These are phyloP conservation scores for Moricandia arvensis DNA, from an alignment of 345 rosid genomes.

Conservation along the genomic window DNA sequence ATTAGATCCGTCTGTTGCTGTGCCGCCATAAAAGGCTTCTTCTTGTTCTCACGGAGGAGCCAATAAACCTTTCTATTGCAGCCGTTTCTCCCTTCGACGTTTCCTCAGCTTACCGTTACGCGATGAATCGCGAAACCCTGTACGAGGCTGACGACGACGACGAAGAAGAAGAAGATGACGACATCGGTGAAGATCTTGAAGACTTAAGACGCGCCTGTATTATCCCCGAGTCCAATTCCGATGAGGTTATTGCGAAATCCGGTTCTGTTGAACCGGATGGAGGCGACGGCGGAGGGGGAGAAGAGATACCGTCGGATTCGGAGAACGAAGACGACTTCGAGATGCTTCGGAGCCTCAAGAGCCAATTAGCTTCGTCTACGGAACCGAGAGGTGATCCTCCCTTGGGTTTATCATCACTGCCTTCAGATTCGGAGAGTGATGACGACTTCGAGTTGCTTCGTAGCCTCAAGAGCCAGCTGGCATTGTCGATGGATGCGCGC, in stretches of 20 bases:
- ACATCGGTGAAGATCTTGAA: slow-evolving; percentile 71
- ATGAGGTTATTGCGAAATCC: slow-evolving; percentile 17
- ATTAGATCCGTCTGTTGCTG: neutral
- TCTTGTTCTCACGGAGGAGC: neutral
- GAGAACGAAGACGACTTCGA: slow-evolving; percentile 67
- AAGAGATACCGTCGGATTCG: slow-evolving; percentile 37
- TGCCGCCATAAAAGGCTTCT: slow-evolving; percentile 17
- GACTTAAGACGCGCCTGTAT: slow-evolving; percentile 73
- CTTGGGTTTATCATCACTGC: neutral
- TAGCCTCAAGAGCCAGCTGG: slow-evolving; percentile 50
- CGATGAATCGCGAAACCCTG: slow-evolving; percentile 39
- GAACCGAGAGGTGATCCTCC: slow-evolving; percentile 39
- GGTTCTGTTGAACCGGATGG: neutral
- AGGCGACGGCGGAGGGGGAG: slow-evolving; percentile 9
- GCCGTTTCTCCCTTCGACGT: neutral
- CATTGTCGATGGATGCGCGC: slow-evolving; percentile 35
- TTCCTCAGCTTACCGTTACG: neutral
- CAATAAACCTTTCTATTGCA: slow-evolving; percentile 11
- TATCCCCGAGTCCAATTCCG: slow-evolving; percentile 48
- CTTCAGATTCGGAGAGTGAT: slow-evolving; percentile 53
- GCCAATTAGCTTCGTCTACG: slow-evolving; percentile 41
- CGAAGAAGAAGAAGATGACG: slow-evolving; percentile 45
- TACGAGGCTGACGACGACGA: slow-evolving; percentile 41
- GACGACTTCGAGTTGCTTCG: slow-evolving; percentile 64
- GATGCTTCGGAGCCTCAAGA: slow-evolving; percentile 49